A percentile compares a stretch with the other conserved stretches of the same genome.
These are phyloP conservation scores for Tanacetum coccineum DNA, from an alignment of 129 eudicot species.

Conservation along the genomic window DNA sequence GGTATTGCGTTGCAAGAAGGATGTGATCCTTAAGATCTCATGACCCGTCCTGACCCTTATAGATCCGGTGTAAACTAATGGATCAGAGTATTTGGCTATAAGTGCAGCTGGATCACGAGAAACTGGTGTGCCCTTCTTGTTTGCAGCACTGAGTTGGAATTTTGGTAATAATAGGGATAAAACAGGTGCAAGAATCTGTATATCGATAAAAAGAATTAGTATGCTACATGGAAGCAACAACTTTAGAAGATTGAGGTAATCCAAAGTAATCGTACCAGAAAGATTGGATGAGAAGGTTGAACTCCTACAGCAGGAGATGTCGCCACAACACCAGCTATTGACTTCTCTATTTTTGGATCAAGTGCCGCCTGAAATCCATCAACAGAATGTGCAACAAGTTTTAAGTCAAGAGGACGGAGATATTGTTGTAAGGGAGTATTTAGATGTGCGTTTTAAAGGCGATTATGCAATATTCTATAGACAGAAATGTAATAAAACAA, in stretches of 20 bases:
- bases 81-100: constrained; percentile 74
- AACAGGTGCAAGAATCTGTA: constrained; percentile 71
- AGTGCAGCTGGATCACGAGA: constrained; percentile 83
- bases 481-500: neutral
- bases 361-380: constrained; percentile 57
- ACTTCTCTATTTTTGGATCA: constrained; percentile 59
- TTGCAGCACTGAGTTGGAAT: constrained; percentile 79
- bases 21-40: constrained; percentile 63
- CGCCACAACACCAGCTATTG: constrained; percentile 55
- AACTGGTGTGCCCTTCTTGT: constrained; percentile 58
- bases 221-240: too few relatives aligned
- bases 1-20: constrained; percentile 59
- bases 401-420: too few relatives aligned
- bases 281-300: constrained; percentile 83
- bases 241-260: neutral
- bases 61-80: constrained; percentile 81
- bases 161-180: constrained; percentile 67
- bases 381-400: neutral
- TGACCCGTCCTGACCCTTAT: constrained; percentile 70
- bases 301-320: constrained; percentile 97
- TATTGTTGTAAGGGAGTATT: too few relatives aligned
- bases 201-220: neutral
- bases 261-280: constrained; percentile 33
- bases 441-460: neutral
- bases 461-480: neutral